A percentile compares a stretch with the other conserved stretches of the same genome.
Conservation (phyloP, 495 filamentous ascomycete genomes). For the Amniculicola lignicola region DNA sequence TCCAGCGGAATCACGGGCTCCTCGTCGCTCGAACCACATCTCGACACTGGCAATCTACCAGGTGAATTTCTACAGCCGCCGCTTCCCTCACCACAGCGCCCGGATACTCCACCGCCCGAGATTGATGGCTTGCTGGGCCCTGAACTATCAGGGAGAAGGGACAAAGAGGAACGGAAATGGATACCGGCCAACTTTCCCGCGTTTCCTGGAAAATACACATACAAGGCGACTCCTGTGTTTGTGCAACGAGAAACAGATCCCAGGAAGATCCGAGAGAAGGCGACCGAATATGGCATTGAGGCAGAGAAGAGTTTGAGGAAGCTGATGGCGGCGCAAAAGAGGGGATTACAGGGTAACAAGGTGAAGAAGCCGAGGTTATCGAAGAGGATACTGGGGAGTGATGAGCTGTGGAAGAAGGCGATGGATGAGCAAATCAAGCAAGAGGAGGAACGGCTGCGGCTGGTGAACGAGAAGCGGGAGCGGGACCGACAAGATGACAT, state of each 20-base stretch:
- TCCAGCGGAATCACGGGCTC: slow-evolving; percentile 39
- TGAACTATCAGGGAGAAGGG: slow-evolving; percentile 52
- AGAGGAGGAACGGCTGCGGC: slow-evolving; percentile 37
- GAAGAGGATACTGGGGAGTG: slow-evolving; percentile 14
- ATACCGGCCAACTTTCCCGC: slow-evolving; percentile 67
- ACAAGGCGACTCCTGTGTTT: slow-evolving; percentile 63
- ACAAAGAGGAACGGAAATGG: slow-evolving; percentile 50
- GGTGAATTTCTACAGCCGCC: slow-evolving; percentile 43
- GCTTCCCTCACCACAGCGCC: slow-evolving; percentile 44
- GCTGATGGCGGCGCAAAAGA: slow-evolving; percentile 51
- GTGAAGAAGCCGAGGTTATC: slow-evolving; percentile 14
- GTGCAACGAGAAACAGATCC: slow-evolving; percentile 65
- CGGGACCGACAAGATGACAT: slow-evolving; percentile 6
- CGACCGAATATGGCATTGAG: slow-evolving; percentile 67
- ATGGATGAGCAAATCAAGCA: slow-evolving; percentile 33
- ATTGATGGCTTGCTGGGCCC: slow-evolving; percentile 48
- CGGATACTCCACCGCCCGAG: slow-evolving; percentile 37
- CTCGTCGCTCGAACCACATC: slow-evolving; percentile 42
- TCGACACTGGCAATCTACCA: slow-evolving; percentile 42
- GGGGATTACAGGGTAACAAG: slow-evolving; percentile 30
- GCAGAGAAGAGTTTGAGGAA: slow-evolving; percentile 72
- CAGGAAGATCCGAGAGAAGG: slow-evolving; percentile 66
- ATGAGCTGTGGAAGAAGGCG: slow-evolving; percentile 35
- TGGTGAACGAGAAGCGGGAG: slow-evolving; percentile 23
- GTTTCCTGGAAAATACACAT: slow-evolving; percentile 72